These are phyloP conservation scores for Trichoderma koningii DNA, from an alignment of 2,329 filamentous ascomycete genomes.

Conservation along the genomic window DNA sequence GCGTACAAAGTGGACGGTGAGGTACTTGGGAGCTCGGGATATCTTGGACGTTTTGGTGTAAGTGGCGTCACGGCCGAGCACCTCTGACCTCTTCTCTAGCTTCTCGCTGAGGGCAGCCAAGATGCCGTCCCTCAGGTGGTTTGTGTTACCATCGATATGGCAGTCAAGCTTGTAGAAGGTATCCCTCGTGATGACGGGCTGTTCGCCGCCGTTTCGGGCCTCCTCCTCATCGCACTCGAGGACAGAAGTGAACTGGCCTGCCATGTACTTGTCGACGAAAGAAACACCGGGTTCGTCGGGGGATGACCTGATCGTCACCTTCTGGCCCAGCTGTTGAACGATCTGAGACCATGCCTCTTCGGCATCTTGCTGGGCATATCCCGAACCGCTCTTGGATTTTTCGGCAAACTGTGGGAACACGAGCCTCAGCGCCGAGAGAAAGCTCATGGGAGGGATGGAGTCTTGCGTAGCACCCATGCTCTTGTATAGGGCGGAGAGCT, in stretches of 20 bases:
- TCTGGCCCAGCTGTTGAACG: slow-evolving; percentile 76
- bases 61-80: slow-evolving; percentile 72
- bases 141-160: slow-evolving; percentile 84
- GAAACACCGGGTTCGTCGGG: slow-evolving; percentile 57
- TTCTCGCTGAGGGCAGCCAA: slow-evolving; percentile 79
- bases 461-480: slow-evolving; percentile 88
- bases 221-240: slow-evolving; percentile 82
- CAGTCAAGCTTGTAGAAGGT: slow-evolving; percentile 91
- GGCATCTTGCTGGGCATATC: slow-evolving; percentile 96
- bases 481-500: slow-evolving; percentile 81
- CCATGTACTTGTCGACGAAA: slow-evolving; percentile 89
- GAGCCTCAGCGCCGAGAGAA: slow-evolving; percentile 76
- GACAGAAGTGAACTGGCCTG: slow-evolving; percentile 74
- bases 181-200: slow-evolving; percentile 67
- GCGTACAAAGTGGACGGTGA: slow-evolving; percentile 95
- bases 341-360: slow-evolving; percentile 99
- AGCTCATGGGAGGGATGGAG: slow-evolving; percentile 79
- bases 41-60: slow-evolving; percentile 95
- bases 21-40: slow-evolving; percentile 86
- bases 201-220: slow-evolving; percentile 73
- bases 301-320: slow-evolving; percentile 65
- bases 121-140: slow-evolving; percentile 89
- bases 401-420: slow-evolving; percentile 93
- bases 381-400: slow-evolving; percentile 75
- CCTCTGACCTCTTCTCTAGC: slow-evolving; percentile 84